phyloP scores from a whole-genome alignment of 306 rosid genomes.

The Begonia fuchsioides region DNA sequence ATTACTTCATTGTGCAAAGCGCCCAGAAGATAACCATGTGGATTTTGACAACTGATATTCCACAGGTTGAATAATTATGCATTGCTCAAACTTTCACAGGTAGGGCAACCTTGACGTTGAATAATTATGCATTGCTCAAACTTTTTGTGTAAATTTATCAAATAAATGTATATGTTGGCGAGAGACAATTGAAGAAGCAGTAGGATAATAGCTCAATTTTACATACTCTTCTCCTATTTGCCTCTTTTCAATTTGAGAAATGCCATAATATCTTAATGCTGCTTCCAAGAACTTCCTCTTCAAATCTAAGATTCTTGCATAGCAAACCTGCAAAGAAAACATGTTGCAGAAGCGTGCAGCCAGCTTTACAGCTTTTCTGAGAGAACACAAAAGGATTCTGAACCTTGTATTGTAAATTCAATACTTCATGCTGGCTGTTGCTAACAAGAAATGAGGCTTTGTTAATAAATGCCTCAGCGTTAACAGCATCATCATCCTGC shows the following conservation, averaged over 20 bases:
- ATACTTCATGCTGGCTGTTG: constrained; percentile 77
- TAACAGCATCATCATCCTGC: constrained; percentile 96
- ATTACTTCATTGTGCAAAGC: no score
- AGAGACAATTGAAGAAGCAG: no score
- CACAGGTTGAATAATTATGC: no score
- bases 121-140: no score
- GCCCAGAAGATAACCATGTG: no score
- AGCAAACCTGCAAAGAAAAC: constrained; percentile 49
- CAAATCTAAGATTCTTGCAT: constrained; percentile 89
- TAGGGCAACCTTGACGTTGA: no score
- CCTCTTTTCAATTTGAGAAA: constrained; percentile 96
- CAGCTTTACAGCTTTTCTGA: constrained; percentile 12
- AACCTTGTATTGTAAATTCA: constrained; percentile 89
- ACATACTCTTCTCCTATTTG: constrained; percentile 93
- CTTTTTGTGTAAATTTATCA: no score
- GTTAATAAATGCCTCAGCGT: constrained; percentile 92
- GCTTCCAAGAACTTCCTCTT: constrained; percentile 98
- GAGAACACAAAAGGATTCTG: constrained; percentile 13
- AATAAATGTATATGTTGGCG: constrained; percentile 1
- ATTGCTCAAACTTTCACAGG: no score
- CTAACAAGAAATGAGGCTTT: constrained; percentile 97
- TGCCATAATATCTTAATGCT: constrained; percentile 80
- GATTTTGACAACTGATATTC: no score
- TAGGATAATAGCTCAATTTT: constrained; percentile 2
- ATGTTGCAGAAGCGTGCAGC: constrained; percentile 7